phyloP scores from a whole-genome alignment of 148 eudicot species.

The Simmondsia chinensis region DNA sequence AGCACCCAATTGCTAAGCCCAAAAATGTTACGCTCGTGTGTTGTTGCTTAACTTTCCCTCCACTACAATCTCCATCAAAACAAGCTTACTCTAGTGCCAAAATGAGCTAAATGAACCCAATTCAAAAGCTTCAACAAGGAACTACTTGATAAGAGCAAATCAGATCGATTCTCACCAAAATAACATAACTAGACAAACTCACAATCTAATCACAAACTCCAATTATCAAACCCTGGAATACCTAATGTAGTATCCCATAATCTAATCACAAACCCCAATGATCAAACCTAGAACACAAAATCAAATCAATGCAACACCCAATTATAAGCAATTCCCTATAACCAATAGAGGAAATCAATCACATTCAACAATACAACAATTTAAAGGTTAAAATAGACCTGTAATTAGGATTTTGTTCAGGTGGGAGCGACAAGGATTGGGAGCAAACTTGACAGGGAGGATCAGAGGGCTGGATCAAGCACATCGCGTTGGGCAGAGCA shows the following conservation, averaged over 20 bases:
- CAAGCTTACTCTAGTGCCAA: no score
- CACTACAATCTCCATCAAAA: no score
- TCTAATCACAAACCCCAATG: not conserved
- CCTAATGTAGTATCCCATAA: not conserved
- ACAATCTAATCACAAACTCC: no score
- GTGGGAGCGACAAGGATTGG: conserved; percentile 48
- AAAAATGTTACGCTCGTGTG: no score
- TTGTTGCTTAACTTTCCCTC: no score
- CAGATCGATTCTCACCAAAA: no score
- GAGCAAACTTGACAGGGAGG: conserved; percentile 75
- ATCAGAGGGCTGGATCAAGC: conserved; percentile 74
- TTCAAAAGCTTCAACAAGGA: no score
- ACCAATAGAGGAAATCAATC: not conserved
- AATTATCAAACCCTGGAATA: not conserved
- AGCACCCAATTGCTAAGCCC: no score
- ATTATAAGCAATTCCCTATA: not conserved
- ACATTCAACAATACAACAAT: not conserved
- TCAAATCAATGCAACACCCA: not conserved
- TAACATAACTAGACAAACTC: no score
- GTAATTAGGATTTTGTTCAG: conserved; percentile 77
- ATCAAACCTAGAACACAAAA: not conserved
- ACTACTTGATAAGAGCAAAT: no score
- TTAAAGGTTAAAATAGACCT: conserved; percentile 24
- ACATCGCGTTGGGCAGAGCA: conserved; percentile 65
- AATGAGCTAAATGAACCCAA: no score